Percentiles rank a stretch among this genome's conserved stretches.
These are phyloP conservation scores for Coniochaeta sp. DNA, from an alignment of 2,329 filamentous ascomycete genomes.

Conservation along the genomic window DNA sequence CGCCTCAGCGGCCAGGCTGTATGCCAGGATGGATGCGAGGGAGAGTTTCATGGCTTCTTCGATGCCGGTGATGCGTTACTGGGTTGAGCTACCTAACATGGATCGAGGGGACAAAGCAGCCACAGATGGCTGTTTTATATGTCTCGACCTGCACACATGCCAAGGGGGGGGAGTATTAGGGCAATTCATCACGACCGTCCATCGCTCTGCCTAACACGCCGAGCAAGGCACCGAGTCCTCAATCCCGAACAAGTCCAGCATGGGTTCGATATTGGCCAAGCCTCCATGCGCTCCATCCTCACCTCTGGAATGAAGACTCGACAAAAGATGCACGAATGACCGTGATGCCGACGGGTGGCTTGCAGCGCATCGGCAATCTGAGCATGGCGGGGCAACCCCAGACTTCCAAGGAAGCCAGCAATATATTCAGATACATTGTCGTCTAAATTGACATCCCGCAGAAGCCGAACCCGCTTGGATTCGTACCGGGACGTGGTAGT, in stretches of 20 bases:
- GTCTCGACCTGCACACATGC: background rate
- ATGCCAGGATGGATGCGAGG: conserved; percentile 21
- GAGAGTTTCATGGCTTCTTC: conserved; percentile 28
- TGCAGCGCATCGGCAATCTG: conserved; percentile 13
- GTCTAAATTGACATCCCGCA: conserved; percentile 13
- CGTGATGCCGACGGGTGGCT: conserved; percentile 10
- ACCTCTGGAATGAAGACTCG: conserved; percentile 7
- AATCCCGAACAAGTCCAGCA: conserved; percentile 12
- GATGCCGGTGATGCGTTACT: background rate
- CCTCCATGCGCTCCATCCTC: conserved; percentile 8
- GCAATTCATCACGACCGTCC: background rate
- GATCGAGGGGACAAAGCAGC: background rate
- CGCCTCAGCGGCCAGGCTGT: conserved; percentile 27
- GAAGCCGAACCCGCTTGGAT: background rate
- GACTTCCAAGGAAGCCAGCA: conserved; percentile 10
- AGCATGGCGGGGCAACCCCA: conserved; percentile 14
- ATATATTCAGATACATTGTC: conserved; percentile 18
- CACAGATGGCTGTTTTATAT: background rate
- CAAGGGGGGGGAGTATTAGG: background rate
- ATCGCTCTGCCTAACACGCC: conserved; percentile 5
- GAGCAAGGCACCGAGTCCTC: conserved; percentile 13
- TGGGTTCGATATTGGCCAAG: conserved; percentile 12
- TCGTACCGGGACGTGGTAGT: conserved; percentile 2
- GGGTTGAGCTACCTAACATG: background rate
- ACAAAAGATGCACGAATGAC: conserved; percentile 7